Base-by-base conservation (phyloP, 345 rosid species). In the Geranium brycei region DNA sequence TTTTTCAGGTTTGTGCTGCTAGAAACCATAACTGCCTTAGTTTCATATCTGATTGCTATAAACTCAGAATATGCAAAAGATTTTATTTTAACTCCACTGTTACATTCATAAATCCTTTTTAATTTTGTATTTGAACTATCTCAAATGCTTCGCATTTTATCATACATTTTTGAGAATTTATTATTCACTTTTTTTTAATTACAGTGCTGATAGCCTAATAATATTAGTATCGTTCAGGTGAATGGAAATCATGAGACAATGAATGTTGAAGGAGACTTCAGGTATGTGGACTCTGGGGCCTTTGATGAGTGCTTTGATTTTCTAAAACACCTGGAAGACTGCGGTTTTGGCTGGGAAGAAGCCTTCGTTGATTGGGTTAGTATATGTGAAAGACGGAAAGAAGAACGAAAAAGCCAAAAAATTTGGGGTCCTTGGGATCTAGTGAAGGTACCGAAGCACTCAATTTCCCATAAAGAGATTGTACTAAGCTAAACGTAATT, bases 191-290 rank as follows among this genome's bases (percentile, higher is more conserved):
- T 30, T 28, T 35, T 35, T 35, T 35, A 4, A 35, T 35, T 35
- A 35, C 10, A 35, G 41, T 4, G 41, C 41, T 35, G 41, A 7
- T 35, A 35, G 41, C 2, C 41, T 35, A 7, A 35, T 35, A 35
- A 35, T 35, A 35, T 35, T 35, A 35, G 1, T 35, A 4, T 35
- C 41, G 10, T 35, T 35, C 63, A 82, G 96, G 79, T 92, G 51
- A 89, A 87, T 70, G 98, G 98, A 69, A 92, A 92, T 70, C 96
- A 92, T 28, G 96, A 89, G 81, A 89, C 93, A 5, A 87, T 89
- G 87, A 92, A 86, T 68, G 89, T 92, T 62, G 98, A 87, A 82
- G 93, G 93, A 31, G 96, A 89, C 73, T 92, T 75, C 78, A 79
- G 96, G 80, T 92, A 83, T 62, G 96, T 82, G 51, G 96, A 86